These are phyloP conservation scores for Leishmania lainsoni DNA, from an alignment of 208 protist genomes.

Conservation along the genomic window DNA sequence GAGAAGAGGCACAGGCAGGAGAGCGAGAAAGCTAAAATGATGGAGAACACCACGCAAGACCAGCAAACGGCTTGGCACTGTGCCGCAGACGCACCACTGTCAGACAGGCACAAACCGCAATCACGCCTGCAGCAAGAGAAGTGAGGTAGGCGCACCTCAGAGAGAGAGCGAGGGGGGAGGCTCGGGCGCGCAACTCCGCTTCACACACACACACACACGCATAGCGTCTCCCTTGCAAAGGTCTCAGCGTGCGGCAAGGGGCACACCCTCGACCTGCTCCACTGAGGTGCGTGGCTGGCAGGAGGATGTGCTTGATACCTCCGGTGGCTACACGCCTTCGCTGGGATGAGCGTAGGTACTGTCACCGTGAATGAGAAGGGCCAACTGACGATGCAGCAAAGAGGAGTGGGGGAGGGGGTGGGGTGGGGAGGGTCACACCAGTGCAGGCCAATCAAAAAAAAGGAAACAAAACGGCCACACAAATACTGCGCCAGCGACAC, in stretches of 20 bases:
- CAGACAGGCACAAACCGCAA: too few relatives aligned
- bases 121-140: background rate
- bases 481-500: background rate
- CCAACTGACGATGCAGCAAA: background rate
- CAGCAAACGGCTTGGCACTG: background rate
- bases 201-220: background rate
- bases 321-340: background rate
- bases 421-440: background rate
- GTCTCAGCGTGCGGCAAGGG: background rate
- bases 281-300: background rate
- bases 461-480: background rate
- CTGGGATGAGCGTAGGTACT: background rate
- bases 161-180: background rate
- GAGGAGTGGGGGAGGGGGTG: too few relatives aligned
- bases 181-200: background rate
- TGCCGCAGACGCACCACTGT: background rate
- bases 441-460: background rate
- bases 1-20: background rate
- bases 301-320: background rate
- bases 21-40: background rate
- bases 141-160: background rate
- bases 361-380: background rate
- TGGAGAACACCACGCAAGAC: background rate
- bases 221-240: background rate
- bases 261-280: background rate